Percentiles rank a stretch among this genome's conserved stretches.
phyloP scores from a whole-genome alignment of 306 rosid genomes.

The Amphicarpaea edgeworthii region DNA sequence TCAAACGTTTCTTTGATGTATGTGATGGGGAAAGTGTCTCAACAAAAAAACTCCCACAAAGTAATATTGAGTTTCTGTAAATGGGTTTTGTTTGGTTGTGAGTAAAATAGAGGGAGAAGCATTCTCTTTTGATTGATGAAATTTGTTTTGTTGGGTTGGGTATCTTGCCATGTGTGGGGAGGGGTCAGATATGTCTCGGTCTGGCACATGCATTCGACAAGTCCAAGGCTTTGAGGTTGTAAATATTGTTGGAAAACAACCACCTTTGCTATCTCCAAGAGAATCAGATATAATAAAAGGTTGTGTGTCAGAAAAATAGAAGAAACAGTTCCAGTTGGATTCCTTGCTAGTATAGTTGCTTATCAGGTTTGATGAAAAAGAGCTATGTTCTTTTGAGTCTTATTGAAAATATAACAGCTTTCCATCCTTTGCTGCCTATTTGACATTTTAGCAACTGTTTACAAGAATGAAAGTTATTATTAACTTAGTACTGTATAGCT shows the following conservation, averaged over 20 bases:
- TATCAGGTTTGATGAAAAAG: constrained; percentile 21
- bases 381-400: constrained; percentile 12
- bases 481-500: neutral
- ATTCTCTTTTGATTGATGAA: neutral
- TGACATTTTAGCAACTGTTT: constrained; percentile 37
- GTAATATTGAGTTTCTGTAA: constrained; percentile 3
- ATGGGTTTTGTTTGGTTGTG: constrained; percentile 32
- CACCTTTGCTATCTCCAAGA: constrained; percentile 50
- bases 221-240: constrained; percentile 56
- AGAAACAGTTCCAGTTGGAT: constrained; percentile 13
- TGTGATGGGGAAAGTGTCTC: neutral
- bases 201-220: constrained; percentile 53
- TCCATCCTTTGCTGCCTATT: constrained; percentile 33
- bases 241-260: constrained; percentile 45
- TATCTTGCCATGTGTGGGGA: constrained; percentile 50
- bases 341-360: constrained; percentile 3
- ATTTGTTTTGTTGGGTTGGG: constrained; percentile 41
- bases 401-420: neutral
- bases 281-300: constrained; percentile 52
- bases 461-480: constrained; percentile 3
- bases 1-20: neutral
- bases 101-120: constrained; percentile 34
- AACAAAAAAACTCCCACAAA: neutral
- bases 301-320: constrained; percentile 37
- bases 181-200: constrained; percentile 40